Percentiles rank a stretch among this genome's conserved stretches.
Conservation (phyloP, 2,329 filamentous ascomycete genomes). For the Fusarium sp. region DNA sequence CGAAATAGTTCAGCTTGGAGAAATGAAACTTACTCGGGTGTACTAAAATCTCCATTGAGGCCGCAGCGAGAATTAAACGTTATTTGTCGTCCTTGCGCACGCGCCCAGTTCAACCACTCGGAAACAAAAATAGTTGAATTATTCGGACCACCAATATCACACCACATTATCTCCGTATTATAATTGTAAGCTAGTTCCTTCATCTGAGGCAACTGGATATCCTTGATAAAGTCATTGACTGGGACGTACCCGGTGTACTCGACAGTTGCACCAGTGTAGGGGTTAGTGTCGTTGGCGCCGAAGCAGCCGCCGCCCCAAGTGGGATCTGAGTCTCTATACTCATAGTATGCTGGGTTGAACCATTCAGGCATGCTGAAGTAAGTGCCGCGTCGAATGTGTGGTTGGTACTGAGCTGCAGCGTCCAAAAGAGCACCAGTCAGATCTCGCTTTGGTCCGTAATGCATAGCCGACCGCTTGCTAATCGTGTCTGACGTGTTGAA, state of each 20-base stretch:
- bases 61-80: not conserved
- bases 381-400: not conserved
- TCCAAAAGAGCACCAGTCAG: not conserved
- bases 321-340: not conserved
- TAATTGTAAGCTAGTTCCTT: not conserved
- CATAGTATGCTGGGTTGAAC: not conserved
- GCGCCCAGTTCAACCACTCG: not conserved
- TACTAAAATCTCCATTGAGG: not conserved
- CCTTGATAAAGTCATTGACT: not conserved
- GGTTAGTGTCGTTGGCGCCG: not conserved
- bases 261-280: not conserved
- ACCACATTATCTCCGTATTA: not conserved
- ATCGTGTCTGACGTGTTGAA: not conserved
- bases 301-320: not conserved
- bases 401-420: not conserved
- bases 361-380: not conserved
- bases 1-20: not conserved
- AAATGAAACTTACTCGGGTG: not conserved
- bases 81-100: not conserved
- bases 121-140: not conserved
- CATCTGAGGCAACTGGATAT: not conserved
- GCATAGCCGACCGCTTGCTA: not conserved
- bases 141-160: not conserved
- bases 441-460: not conserved
- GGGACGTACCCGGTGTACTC: not conserved